Evolutionary conservation across 2,329 filamentous ascomycete species (phyloP), one percentile per base, ranked within the genome.

Genomic region (Nakataea oryzae): DNA sequence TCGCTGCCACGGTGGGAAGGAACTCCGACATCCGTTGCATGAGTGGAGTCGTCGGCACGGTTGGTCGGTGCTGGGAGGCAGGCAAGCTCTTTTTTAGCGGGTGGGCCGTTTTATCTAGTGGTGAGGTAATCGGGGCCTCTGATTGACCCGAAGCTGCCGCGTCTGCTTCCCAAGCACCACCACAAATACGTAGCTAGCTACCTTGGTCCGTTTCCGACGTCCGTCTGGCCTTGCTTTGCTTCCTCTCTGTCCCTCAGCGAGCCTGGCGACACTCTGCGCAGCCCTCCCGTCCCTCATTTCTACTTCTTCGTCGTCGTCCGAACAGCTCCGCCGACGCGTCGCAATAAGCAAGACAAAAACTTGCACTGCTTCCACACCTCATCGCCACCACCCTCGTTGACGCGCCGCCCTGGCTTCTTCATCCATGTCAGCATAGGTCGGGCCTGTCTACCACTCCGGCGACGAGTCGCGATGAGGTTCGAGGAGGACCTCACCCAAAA

Each of bases 401-500:
- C 58, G 60, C 62, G 54, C 54, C 17, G 47, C 32, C 34, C 41
- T 50, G n/a, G 62, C 32, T 56, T 58, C 21, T 57, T 21, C 57
- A 57, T 28, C 57, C 47, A 62, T 63, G 41, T n/a, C 7, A n/a
- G 8, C 41, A 6, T 50, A 24, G 24, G 21, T 50, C 41, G 41
- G 41, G 11, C 41, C 41, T n/a, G 41, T 47, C 41, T n/a, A 24
- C 9, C 41, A 54, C 41, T 13, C 27, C 34, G 28, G 26, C 41
- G 28, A 60, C n/a, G 41, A 60, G 64, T 67, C 70, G 72, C 70
- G 71, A 76, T 76, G 75, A 71, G 69, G 69, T 70, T 71, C 70
- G 70, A 71, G 60, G 67, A 70, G 68, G 70, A 70, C 62, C 65
- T 65, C 57, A 68, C 70, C 65, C 81, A 83, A 72, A 74, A 79